These are phyloP conservation scores for Chaetoceros tenuissimus DNA, from an alignment of 108 stramenopile species.

Conservation along the genomic window DNA sequence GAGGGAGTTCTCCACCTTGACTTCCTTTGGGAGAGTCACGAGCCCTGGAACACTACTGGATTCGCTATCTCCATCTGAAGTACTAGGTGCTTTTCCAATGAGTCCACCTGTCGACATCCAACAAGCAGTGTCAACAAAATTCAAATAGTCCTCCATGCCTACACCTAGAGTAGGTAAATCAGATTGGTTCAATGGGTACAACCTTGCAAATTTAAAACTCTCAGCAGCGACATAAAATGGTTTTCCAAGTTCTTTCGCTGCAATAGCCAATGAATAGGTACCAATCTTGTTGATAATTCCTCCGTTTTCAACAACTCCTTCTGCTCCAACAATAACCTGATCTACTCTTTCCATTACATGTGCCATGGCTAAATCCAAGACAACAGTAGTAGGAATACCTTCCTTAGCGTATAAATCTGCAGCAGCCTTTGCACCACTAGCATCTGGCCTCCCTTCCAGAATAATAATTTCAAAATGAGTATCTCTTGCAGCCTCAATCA, in stretches of 20 bases:
- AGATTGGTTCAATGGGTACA: slow-evolving; percentile 89
- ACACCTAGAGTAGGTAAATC: slow-evolving; percentile 60
- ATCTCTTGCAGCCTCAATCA: slow-evolving; percentile 44
- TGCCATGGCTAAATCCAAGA: slow-evolving; percentile 92
- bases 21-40: slow-evolving; percentile 34
- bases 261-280: slow-evolving; percentile 77
- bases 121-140: slow-evolving; percentile 48
- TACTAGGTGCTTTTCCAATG: slow-evolving; percentile 6
- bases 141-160: slow-evolving; percentile 16
- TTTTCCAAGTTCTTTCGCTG: slow-evolving; percentile 82
- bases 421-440: slow-evolving; percentile 66
- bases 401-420: slow-evolving; percentile 57
- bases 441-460: slow-evolving; percentile 87
- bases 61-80: slow-evolving; percentile 1
- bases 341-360: slow-evolving; percentile 92
- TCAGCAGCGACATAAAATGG: slow-evolving; percentile 98
- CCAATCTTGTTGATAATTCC: slow-evolving; percentile 94
- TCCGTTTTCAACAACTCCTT: slow-evolving; percentile 96
- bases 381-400: slow-evolving; percentile 86
- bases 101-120: slow-evolving; percentile 21
- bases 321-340: slow-evolving; percentile 91
- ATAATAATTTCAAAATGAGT: slow-evolving; percentile 84
- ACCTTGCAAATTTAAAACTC: slow-evolving; percentile 94
- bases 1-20: slow-evolving; percentile 57
- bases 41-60: not conserved